Base-by-base conservation (phyloP, 225 moss, liverwort and hornwort genomes). In the Bryum argenteum region DNA sequence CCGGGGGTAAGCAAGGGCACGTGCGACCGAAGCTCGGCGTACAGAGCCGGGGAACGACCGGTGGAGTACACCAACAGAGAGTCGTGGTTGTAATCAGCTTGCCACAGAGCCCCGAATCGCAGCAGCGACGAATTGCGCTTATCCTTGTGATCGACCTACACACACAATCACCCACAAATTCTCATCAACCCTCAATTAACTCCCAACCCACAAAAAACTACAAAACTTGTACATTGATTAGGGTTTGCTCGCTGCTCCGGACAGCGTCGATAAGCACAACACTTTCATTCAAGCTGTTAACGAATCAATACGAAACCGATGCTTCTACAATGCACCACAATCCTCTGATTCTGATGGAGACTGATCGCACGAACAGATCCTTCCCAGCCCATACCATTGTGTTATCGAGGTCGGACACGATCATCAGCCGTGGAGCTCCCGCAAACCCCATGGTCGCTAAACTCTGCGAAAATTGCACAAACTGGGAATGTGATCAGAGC, bases 351-450 rank as follows among this genome's bases (percentile, higher is more conserved):
- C n/a, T n/a, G n/a, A n/a, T n/a, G n/a, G n/a, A n/a, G n/a, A n/a
- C n/a, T n/a, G n/a, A n/a, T n/a, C n/a, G n/a, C n/a, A n/a, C n/a
- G n/a, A n/a, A n/a, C n/a, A n/a, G n/a, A n/a, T n/a, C n/a, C n/a
- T n/a, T n/a, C n/a, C n/a, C n/a, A n/a, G n/a, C n/a, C n/a, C 47
- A 16, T 10, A 94, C 98, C 98, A 98, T 98, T 8, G 98, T 98
- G 65, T 89, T 87, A 74, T 98, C 98, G 42, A 98, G 89, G 80
- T 98, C 98, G 44, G 98, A 98, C 79, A 98, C 98, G 59, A 98
- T 89, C 92, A 98, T 83, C 28, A 98, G 70, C 67, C 89, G 82
- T 8, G 98, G 98, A 65, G 77, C 63, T 78, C 72, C 77, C 39
- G 67, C 73, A 63, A 60, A 80, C 70, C 63, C 87, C 98, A 96